phyloP scores from a whole-genome alignment of 2,329 filamentous ascomycete genomes.

The Penicillium sp. region DNA sequence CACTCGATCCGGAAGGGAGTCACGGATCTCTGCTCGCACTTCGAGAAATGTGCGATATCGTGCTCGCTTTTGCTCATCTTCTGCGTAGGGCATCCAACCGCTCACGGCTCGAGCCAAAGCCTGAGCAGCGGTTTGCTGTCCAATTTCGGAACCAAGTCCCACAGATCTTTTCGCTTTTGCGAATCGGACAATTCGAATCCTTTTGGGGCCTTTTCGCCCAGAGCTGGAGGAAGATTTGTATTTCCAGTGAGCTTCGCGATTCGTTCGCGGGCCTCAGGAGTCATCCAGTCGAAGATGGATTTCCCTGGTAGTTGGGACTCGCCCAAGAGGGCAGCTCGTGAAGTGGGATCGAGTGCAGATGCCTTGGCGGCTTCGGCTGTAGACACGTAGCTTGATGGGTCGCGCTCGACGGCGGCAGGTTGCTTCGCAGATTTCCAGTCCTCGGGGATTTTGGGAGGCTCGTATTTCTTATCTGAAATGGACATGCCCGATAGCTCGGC shows the following conservation, averaged over 20 bases:
- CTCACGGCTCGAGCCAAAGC: conserved; percentile 61
- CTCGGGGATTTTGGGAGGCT: conserved; percentile 40
- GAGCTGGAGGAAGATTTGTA: conserved; percentile 67
- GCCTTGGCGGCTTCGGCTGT: conserved; percentile 71
- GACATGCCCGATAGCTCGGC: conserved; percentile 50
- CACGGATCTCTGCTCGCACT: conserved; percentile 60
- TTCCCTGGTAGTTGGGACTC: conserved; percentile 80
- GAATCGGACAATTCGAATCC: conserved; percentile 60
- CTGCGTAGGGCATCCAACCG: conserved; percentile 76
- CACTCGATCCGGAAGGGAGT: conserved; percentile 54
- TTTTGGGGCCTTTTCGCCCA: conserved; percentile 64
- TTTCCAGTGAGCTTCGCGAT: conserved; percentile 72
- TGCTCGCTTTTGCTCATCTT: conserved; percentile 71
- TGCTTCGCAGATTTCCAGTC: conserved; percentile 66
- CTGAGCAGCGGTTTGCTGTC: conserved; percentile 62
- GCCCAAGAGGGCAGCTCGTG: conserved; percentile 73
- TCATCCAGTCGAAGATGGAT: conserved; percentile 91
- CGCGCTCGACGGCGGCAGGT: conserved; percentile 34
- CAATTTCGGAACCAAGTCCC: conserved; percentile 57
- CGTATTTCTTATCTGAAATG: conserved; percentile 45
- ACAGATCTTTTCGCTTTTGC: conserved; percentile 56
- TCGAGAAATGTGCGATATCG: conserved; percentile 81
- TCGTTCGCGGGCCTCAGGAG: conserved; percentile 67
- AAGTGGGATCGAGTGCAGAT: conserved; percentile 68
- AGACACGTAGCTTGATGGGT: conserved; percentile 53